phyloP scores from a whole-genome alignment of 805 yeast genomes.

The Metschnikowia reukaufii region DNA sequence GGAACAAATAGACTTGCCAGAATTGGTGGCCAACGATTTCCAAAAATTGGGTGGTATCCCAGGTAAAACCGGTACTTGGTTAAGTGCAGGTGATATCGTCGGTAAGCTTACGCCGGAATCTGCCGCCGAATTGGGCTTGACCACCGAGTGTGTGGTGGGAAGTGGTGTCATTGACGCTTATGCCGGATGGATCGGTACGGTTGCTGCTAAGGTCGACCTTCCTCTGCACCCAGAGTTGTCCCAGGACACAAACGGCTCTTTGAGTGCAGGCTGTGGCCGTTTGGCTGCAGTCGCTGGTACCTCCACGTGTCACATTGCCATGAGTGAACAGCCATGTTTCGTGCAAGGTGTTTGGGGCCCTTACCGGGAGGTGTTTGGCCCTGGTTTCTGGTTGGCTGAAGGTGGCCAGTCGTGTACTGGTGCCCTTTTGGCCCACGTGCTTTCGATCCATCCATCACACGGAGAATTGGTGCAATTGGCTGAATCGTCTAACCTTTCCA shows the following conservation, averaged over 20 bases:
- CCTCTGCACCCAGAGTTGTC: conserved; percentile 49
- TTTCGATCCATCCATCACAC: conserved; percentile 87
- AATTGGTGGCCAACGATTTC: conserved; percentile 74
- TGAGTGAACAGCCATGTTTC: conserved; percentile 80
- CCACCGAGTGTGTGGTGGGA: conserved; percentile 80
- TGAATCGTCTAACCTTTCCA: conserved; percentile 65
- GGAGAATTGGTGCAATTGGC: conserved; percentile 67
- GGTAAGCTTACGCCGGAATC: conserved; percentile 67
- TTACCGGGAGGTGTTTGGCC: conserved; percentile 88
- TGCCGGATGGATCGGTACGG: conserved; percentile 99
- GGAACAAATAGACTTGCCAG: conserved; percentile 65
- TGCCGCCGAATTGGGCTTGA: conserved; percentile 81
- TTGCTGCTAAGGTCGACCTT: conserved; percentile 81
- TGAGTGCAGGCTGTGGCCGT: conserved; percentile 72
- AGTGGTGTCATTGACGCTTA: conserved; percentile 97
- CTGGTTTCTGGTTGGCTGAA: conserved; percentile 91
- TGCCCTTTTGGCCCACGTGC: conserved; percentile 83
- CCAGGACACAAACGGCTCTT: conserved; percentile 43
- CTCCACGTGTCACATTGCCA: conserved; percentile 91
- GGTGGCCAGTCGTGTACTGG: conserved; percentile 99
- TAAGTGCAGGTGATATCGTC: conserved; percentile 87
- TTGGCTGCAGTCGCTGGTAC: conserved; percentile 99
- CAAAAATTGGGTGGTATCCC: conserved; percentile 81
- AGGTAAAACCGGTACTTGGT: conserved; percentile 65
- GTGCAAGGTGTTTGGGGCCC: conserved; percentile 99